Percentiles rank a stretch among this genome's conserved stretches.
Evolutionary conservation across 768 basidiomycete genomes (phyloP).

Genomic region (Boletus reticulatus): DNA sequence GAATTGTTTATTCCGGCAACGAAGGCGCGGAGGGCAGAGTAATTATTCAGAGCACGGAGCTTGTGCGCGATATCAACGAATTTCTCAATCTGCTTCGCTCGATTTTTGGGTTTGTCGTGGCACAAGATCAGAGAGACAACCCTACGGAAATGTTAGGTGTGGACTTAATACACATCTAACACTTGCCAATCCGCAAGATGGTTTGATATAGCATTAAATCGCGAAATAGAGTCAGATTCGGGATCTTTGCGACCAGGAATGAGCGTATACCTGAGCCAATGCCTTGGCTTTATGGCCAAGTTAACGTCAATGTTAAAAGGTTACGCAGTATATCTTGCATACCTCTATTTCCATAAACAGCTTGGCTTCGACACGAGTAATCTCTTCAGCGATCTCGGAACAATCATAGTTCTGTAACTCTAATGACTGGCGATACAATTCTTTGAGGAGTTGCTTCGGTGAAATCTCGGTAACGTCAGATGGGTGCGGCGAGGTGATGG

Average conservation of each 20-base stretch:
- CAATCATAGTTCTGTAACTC: conserved; percentile 57
- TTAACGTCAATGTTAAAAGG: neutral
- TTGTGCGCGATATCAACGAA: conserved; percentile 81
- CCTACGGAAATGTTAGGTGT: conserved; percentile 45
- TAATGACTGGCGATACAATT: conserved; percentile 56
- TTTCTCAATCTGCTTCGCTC: conserved; percentile 84
- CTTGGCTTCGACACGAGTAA: conserved; percentile 70
- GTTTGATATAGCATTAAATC: conserved; percentile 76
- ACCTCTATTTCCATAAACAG: conserved; percentile 80
- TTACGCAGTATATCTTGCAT: neutral
- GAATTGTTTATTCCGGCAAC: conserved; percentile 92
- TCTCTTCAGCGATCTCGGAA: conserved; percentile 77
- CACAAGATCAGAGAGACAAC: conserved; percentile 88
- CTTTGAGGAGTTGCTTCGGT: conserved; percentile 59
- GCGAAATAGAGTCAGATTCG: conserved; percentile 65
- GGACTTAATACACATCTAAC: neutral
- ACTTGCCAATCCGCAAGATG: conserved; percentile 80
- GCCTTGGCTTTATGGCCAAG: conserved; percentile 59
- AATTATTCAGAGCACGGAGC: conserved; percentile 85
- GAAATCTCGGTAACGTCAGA: conserved; percentile 39
- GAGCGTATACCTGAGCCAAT: conserved; percentile 82
- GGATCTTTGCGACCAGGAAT: conserved; percentile 63
- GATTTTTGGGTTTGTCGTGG: conserved; percentile 71
- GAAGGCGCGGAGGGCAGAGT: conserved; percentile 88
- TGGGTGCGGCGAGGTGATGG: conserved; percentile 26